Conservation (phyloP, 768 basidiomycete genomes). For the Terana coerulea region DNA sequence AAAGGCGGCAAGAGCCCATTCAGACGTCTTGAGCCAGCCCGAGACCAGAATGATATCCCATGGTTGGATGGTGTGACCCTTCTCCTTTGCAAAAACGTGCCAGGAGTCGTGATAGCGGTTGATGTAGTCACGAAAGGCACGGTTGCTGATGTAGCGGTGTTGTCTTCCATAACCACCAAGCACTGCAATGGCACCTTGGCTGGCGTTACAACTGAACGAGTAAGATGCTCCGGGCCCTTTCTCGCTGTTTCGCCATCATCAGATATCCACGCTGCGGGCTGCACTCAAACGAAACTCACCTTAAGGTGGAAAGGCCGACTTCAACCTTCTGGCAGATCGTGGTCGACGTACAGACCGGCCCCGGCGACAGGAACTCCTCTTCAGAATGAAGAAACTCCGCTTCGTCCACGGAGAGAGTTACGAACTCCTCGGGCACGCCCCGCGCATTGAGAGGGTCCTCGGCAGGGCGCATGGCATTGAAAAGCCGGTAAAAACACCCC, state of each 20-base stretch:
- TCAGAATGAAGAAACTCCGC: not conserved
- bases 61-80: not conserved
- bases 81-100: not conserved
- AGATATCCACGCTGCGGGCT: not conserved
- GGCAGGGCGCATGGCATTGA: constrained; percentile 9
- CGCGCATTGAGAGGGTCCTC: not conserved
- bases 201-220: not conserved
- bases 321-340: not conserved
- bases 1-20: constrained; percentile 3
- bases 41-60: constrained; percentile 1
- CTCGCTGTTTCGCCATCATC: not conserved
- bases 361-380: not conserved
- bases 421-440: constrained; percentile 2
- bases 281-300: not conserved
- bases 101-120: not conserved
- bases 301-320: not conserved
- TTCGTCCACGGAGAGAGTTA: not conserved
- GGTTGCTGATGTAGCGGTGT: not conserved
- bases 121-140: not conserved
- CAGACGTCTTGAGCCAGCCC: constrained; percentile 3
- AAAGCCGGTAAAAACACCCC: constrained; percentile 18
- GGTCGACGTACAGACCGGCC: not conserved
- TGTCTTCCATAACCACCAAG: not conserved
- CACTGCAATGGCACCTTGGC: not conserved
- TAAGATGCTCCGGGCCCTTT: not conserved